Conservation (phyloP, 2,329 filamentous ascomycete species). For the Pestalotiopsis sp. region DNA sequence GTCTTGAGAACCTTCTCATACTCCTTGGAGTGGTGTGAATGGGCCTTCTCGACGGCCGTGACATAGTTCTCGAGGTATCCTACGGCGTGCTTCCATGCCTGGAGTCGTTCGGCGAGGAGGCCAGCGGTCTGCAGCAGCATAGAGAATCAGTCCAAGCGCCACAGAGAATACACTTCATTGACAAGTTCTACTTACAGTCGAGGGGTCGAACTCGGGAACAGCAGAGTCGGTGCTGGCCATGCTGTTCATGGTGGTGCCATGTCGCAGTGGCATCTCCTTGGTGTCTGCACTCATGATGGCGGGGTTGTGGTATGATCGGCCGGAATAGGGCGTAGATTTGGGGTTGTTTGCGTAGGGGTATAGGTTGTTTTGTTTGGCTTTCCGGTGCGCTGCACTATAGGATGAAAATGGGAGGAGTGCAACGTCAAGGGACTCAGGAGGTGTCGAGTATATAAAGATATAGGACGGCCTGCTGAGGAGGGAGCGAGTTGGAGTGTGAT, state of each 20-base stretch:
- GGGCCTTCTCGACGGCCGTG: conserved; percentile 79
- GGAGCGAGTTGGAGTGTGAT: neutral
- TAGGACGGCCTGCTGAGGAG: neutral
- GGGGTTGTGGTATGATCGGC: neutral
- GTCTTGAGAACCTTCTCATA: conserved; percentile 96
- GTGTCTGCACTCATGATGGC: conserved; percentile 33
- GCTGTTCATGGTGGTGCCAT: conserved; percentile 46
- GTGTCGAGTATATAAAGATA: neutral
- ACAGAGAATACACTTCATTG: neutral
- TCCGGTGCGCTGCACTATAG: neutral
- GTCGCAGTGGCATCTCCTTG: conserved; percentile 45
- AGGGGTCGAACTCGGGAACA: conserved; percentile 60
- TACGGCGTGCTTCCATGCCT: conserved; percentile 95
- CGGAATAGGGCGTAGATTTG: neutral
- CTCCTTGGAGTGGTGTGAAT: conserved; percentile 86
- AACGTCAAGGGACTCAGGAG: neutral
- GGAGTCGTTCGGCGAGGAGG: conserved; percentile 82
- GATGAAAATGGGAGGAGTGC: neutral
- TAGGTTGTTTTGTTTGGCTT: neutral
- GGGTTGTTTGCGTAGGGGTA: neutral
- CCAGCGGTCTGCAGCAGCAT: conserved; percentile 63
- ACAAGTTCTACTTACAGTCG: conserved; percentile 47
- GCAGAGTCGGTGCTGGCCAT: conserved; percentile 58
- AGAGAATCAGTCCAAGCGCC: conserved; percentile 1
- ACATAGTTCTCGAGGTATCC: conserved; percentile 92